Conservation (phyloP, 73 alveolate species). For the Uronychia setigera region DNA sequence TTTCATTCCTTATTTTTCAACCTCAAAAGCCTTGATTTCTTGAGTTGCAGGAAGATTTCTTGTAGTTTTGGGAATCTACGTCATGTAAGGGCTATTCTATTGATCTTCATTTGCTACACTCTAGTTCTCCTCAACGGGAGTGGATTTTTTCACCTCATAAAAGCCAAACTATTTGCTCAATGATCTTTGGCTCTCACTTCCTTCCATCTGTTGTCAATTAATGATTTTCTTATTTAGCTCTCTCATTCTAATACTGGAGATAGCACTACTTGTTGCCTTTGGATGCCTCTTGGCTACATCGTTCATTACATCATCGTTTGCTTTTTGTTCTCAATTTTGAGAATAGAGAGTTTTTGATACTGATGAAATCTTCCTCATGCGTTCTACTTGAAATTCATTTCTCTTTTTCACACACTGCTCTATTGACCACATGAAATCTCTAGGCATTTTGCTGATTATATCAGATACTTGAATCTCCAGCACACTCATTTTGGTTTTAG, state of each 20-base stretch:
- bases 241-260: not conserved
- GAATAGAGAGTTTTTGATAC: not conserved
- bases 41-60: too few species aligned
- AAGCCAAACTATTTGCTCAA: too few species aligned
- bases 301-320: not conserved
- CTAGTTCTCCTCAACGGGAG: too few species aligned
- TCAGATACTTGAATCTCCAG: not conserved
- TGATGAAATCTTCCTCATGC: not conserved
- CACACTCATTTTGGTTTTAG: not conserved
- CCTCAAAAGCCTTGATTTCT: too few species aligned
- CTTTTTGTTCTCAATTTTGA: not conserved
- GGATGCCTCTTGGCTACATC: not conserved
- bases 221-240: not conserved
- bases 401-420: not conserved
- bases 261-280: not conserved
- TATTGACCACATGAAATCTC: not conserved
- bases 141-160: too few species aligned
- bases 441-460: not conserved
- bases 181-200: too few species aligned
- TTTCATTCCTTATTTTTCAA: too few species aligned
- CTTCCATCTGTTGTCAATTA: too few species aligned
- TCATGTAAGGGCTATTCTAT: too few species aligned
- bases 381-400: not conserved
- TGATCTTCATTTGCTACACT: too few species aligned
- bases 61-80: too few species aligned